phyloP scores from a whole-genome alignment of 78 protist genomes.

The Dictyostelium brefeldianum region DNA sequence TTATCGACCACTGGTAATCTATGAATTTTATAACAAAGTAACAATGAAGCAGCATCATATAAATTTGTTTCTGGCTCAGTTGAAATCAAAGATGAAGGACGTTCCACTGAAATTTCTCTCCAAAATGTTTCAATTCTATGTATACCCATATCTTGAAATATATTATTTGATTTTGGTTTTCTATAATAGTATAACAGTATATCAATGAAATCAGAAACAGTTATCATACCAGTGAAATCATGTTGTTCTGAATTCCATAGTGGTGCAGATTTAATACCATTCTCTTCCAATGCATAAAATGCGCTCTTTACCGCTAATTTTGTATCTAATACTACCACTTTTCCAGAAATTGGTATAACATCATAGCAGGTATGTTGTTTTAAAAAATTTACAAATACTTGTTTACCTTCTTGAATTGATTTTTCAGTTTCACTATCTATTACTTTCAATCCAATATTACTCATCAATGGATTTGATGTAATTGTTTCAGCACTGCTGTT shows the following conservation, averaged over 20 bases:
- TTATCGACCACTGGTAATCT: slow-evolving; percentile 77
- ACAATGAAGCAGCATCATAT: slow-evolving; percentile 50
- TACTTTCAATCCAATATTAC: not conserved
- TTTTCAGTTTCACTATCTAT: slow-evolving; percentile 7
- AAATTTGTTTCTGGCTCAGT: slow-evolving; percentile 78
- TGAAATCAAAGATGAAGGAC: slow-evolving; percentile 42
- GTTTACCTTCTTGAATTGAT: slow-evolving; percentile 30
- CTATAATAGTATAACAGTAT: slow-evolving; percentile 70
- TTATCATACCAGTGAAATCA: slow-evolving; percentile 81
- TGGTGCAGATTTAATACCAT: slow-evolving; percentile 82
- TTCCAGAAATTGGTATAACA: slow-evolving; percentile 79
- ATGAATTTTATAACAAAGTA: slow-evolving; percentile 64
- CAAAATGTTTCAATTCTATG: slow-evolving; percentile 82
- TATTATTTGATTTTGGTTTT: slow-evolving; percentile 78
- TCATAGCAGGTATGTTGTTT: slow-evolving; percentile 75
- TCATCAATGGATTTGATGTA: not conserved
- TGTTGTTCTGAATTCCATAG: slow-evolving; percentile 68
- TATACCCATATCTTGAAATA: slow-evolving; percentile 79
- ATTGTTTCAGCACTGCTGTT: not conserved
- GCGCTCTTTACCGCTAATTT: slow-evolving; percentile 63
- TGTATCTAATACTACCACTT: slow-evolving; percentile 78
- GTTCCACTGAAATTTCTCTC: slow-evolving; percentile 68
- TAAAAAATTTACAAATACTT: slow-evolving; percentile 62
- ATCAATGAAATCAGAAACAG: slow-evolving; percentile 83
- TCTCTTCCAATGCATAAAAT: slow-evolving; percentile 80